Evolutionary conservation across 2,329 filamentous ascomycete species (phyloP), one percentile per base, ranked within the genome.

Genomic region (Fusarium pseudoanthophilum): DNA sequence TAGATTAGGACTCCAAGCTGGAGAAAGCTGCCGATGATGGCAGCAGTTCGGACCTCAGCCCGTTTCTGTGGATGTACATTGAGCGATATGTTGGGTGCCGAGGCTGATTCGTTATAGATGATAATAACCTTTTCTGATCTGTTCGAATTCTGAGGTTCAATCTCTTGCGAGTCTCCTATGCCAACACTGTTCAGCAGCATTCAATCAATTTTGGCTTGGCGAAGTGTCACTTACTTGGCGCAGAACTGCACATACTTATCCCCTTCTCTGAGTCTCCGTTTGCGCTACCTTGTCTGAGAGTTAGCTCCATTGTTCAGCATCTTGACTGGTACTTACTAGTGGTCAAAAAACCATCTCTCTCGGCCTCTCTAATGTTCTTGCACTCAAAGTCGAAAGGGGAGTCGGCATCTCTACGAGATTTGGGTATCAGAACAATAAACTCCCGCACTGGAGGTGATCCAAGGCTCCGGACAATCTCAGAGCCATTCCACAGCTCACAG

Each of bases 401-500:
- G n/a, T n/a, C n/a, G n/a, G n/a, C n/a, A n/a, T n/a, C n/a, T n/a
- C n/a, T n/a, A n/a, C n/a, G n/a, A n/a, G 18, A 30, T 55, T 34
- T 1, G 11, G 49, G 8, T 2, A 62, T 2, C 15, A 62, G 21
- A 6, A 52, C 37, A 16, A 59, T 51, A 2, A 64, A 32, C 2
- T 64, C 43, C 0, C 20, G 8, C 1, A 63, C 34, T 1, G 52
- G 42, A 8, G 36, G 18, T 2, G 28, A 40, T 0, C 53, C 61
- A 39, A 51, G 39, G 4, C 55, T 72, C 26, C 79, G 55, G 0
- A 82, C 78, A 1, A 87, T 78, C 0, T 80, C 79, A 0, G 79
- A 74, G 43, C 84, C 82, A 15, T 86, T 86, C 73, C 83, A 87
- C 0, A 87, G 67, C 66, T 87, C 85, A 8, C 83, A 84, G 0